Base-by-base conservation (phyloP, 495 filamentous ascomycete genomes). In the Tuber melanosporum region DNA sequence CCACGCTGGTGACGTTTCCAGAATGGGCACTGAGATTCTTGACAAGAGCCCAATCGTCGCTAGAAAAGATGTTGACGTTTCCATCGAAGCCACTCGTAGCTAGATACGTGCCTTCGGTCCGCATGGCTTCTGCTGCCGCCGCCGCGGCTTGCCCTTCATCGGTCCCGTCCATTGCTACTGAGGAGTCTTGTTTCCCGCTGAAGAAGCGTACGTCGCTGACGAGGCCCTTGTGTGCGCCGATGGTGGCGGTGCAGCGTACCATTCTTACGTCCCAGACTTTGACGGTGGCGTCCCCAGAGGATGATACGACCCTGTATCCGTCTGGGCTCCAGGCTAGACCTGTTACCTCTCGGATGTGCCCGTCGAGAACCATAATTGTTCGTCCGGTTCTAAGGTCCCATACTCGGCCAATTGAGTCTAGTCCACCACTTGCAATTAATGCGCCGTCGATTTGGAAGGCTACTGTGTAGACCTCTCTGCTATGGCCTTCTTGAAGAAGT, bases 181-280 rank as follows among this genome's bases (percentile, higher is more conserved):
- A 44, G 0, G 44, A 47, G 22, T 75, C 52, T 42, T 77, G 78
- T 87, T 85, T 4, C 94, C 95, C 85, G 12, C 96, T 94, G 85
- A 91, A 98, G 93, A 95, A 98, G 76, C 94, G 87, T 36, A 99
- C 85, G 84, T 99, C 95, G 1, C 94, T 93, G 10, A 99, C 95
- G 20, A 95, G 91, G 73, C 93, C 94, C 74, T 90, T 92, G 85
- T 99, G 95, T 1, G 95, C 96, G 17, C 94, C 95, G 72, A 99
- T 92, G 0, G 91, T 91, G 15, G 92, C 95, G 0, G 88, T 90
- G 76, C 91, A 91, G 79, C 91, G 89, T 71, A 98, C 94, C 83
- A 94, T 93, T 3, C 95, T 90, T 71, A 98, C 86, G 83, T 99
- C 95, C 95, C 95, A 99, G 85, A 94, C 97, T 84, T 98, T 98